phyloP scores from a whole-genome alignment of 345 rosid species.

The Aquilaria sinensis region DNA sequence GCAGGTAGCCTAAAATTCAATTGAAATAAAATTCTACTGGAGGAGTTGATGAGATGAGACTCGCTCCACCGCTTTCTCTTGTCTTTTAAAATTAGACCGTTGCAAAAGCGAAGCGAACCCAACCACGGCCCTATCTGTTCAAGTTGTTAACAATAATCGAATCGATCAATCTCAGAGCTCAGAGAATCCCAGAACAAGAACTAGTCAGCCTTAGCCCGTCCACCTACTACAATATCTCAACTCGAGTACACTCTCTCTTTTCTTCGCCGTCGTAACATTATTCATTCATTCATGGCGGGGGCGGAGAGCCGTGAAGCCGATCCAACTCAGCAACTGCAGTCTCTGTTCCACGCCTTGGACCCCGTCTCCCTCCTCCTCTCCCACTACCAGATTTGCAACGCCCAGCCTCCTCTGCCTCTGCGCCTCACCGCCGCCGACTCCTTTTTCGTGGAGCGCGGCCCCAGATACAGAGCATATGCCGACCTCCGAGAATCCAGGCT shows the following conservation, averaged over 20 bases:
- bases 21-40: no score
- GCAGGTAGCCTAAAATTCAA: no score
- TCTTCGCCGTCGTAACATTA: background rate
- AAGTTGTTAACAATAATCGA: constrained; percentile 2
- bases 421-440: constrained; percentile 36
- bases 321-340: constrained; percentile 27
- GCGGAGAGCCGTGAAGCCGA: constrained; percentile 20
- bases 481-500: constrained; percentile 63
- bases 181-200: background rate
- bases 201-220: constrained; percentile 12
- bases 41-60: no score
- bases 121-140: background rate
- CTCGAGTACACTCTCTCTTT: background rate
- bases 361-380: constrained; percentile 63
- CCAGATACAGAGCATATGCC: constrained; percentile 68
- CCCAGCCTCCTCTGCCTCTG: constrained; percentile 35
- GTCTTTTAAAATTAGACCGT: constrained; percentile 37
- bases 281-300: constrained; percentile 29
- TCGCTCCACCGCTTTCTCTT: background rate
- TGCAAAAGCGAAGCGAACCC: constrained; percentile 12
- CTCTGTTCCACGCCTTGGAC: constrained; percentile 37
- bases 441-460: constrained; percentile 69
- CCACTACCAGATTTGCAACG: constrained; percentile 46
- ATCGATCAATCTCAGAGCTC: background rate
- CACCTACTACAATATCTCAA: background rate